Evolutionary conservation across 169 alveolate genomes (phyloP).

Genomic region (Plasmodium gonderi): DNA sequence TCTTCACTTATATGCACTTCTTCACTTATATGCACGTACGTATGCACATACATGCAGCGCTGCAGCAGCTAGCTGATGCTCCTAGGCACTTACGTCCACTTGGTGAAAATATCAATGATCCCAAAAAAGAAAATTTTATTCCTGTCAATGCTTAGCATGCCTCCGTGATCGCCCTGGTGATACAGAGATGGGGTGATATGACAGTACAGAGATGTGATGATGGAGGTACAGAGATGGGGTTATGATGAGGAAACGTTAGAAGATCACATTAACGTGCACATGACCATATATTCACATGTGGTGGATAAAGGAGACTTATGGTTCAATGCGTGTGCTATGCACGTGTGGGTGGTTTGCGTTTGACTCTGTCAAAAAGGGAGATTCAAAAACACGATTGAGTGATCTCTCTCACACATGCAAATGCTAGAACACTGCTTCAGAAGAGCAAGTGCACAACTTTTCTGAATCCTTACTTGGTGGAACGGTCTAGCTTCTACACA

Average conservation of each 20-base stretch:
- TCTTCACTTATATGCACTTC: neutral
- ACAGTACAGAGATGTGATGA: neutral
- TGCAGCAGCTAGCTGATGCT: neutral
- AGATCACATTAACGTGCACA: neutral
- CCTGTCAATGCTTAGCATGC: constrained; percentile 57
- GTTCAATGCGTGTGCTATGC: too few relatives aligned
- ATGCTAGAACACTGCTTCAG: too few relatives aligned
- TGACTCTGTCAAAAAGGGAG: too few relatives aligned
- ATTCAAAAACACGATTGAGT: too few relatives aligned
- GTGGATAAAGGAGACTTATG: too few relatives aligned
- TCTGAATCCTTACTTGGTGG: constrained; percentile 10
- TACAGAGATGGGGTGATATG: neutral
- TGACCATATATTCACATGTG: neutral
- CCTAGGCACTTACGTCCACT: constrained; percentile 76
- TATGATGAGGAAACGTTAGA: neutral
- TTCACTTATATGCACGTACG: neutral
- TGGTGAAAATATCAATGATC: constrained; percentile 81
- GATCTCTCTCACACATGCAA: too few relatives aligned
- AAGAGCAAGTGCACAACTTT: neutral
- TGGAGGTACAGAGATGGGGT: neutral
- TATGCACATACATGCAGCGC: neutral
- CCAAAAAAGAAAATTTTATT: constrained; percentile 80
- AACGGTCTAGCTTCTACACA: constrained; percentile 33
- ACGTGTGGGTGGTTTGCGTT: too few relatives aligned
- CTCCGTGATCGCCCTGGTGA: constrained; percentile 52